Evolutionary conservation across 108 stramenopile genomes (phyloP), one percentile per base, ranked within the genome.

Genomic region (Parmales sp.): DNA sequence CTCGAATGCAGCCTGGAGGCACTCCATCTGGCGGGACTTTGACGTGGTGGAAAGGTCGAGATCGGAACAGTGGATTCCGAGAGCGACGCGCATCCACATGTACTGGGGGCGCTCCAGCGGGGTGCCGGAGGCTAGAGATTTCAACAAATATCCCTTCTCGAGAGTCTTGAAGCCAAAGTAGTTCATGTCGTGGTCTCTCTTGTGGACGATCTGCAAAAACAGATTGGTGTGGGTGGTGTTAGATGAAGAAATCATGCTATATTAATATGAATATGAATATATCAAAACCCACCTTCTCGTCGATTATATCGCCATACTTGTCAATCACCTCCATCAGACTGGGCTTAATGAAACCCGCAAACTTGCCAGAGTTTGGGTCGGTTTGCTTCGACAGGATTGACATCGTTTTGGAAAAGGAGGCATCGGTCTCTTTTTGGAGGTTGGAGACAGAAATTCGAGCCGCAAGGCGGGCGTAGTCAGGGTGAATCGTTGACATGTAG

Each of bases 91-190:
- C 97, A 98, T 98, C 75, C 94, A 83, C 71, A 96, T 81, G 73
- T 96, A 92, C 70, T 96, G 95, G 18, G 97, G 97, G 45, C 93
- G 82, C 82, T 98, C 97, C 45, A 90, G 72, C 23, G 89, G 67
- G 29, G 48, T 66, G 19, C 82, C 79, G 6, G 38, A 22, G 5
- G 70, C 44, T 36, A 86, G 74, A 5, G 74, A 78, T 68, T 74
- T 80, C 25, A 95, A 39, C 34, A 95, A 69, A 76, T 95, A 95
- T 4, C 87, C 67, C 25, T 87, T 74, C 73, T 94, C 93, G 66
- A 98, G 74, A 8, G 97, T 98, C 73, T 95, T 98, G 85, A 93
- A 94, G 11, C 95, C 97, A 82, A 98, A 98, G 68, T 95, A 96
- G 23, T 93, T 88, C 65, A 93, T 72, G 23, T 87, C 82, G 38